A percentile compares a stretch with the other conserved stretches of the same genome.
phyloP scores from a whole-genome alignment of 192 early-diverging fungal species.

The Coemansia sp. region DNA sequence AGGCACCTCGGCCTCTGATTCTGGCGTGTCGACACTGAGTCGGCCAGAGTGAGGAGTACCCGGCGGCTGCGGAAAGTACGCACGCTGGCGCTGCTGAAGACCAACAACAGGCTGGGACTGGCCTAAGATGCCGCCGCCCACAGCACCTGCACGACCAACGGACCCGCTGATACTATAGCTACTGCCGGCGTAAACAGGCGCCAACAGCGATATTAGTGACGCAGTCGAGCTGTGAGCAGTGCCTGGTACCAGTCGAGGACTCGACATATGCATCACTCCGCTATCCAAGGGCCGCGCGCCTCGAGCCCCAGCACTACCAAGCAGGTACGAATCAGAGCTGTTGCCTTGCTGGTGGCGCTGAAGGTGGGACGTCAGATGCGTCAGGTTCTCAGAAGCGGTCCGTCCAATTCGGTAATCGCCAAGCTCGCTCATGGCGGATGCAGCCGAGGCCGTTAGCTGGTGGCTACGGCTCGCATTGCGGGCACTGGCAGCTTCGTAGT shows the following conservation, averaged over 20 bases:
- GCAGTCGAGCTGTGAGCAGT: constrained; percentile 47
- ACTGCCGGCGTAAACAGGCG: constrained; percentile 20
- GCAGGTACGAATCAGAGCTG: constrained; percentile 12
- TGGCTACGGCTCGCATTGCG: constrained; percentile 15
- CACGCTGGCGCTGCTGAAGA: constrained; percentile 30
- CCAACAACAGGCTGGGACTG: constrained; percentile 4
- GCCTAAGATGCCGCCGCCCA: constrained; percentile 3
- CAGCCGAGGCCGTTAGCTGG: neutral
- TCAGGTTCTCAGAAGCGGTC: constrained; percentile 24
- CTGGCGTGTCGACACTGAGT: constrained; percentile 32
- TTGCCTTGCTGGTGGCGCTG: constrained; percentile 16
- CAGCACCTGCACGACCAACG: constrained; percentile 22
- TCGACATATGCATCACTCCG: constrained; percentile 24
- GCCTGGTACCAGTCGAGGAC: constrained; percentile 33
- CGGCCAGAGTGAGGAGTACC: constrained; percentile 27
- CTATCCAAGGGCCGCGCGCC: constrained; percentile 20
- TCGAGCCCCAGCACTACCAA: constrained; percentile 12
- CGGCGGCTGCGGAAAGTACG: constrained; percentile 28
- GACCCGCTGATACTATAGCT: constrained; percentile 27
- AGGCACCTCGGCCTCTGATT: constrained; percentile 41
- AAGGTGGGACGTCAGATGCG: constrained; percentile 5
- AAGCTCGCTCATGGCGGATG: constrained; percentile 15
- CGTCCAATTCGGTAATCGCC: constrained; percentile 37
- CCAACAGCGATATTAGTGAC: constrained; percentile 36
- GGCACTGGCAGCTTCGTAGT: constrained; percentile 16